Conservation (phyloP, 352 stramenopile genomes). For the Elongisporangium undulatum region DNA sequence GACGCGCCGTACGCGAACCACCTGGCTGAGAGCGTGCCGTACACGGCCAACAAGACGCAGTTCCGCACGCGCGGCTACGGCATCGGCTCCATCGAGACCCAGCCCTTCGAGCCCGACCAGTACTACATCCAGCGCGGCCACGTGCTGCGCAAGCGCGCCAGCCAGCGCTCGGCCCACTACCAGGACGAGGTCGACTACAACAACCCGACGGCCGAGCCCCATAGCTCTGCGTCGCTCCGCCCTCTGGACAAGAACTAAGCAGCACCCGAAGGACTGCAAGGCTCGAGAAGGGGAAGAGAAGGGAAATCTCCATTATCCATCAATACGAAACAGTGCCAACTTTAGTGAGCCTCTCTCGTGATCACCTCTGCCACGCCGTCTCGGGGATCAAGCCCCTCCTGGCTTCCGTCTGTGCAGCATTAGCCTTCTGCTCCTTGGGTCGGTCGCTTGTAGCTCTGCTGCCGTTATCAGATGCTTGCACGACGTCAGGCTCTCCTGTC, state of each 20-base stretch:
- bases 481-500: no score
- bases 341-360: slow-evolving; percentile 6
- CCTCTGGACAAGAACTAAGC: slow-evolving; percentile 60
- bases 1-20: slow-evolving; percentile 73
- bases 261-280: slow-evolving; percentile 1
- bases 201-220: slow-evolving; percentile 43
- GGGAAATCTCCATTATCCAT: neutral
- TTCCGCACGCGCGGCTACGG: slow-evolving; percentile 80
- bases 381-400: slow-evolving; percentile 13
- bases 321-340: neutral
- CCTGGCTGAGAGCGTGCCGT: slow-evolving; percentile 55
- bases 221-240: slow-evolving; percentile 47
- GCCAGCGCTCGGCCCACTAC: slow-evolving; percentile 49
- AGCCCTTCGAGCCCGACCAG: slow-evolving; percentile 62
- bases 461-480: no score
- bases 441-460: neutral
- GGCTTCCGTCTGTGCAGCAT: neutral
- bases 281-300: neutral
- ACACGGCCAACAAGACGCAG: slow-evolving; percentile 73
- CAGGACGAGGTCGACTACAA: slow-evolving; percentile 86
- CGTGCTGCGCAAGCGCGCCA: slow-evolving; percentile 46
- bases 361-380: slow-evolving; percentile 33
- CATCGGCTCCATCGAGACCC: slow-evolving; percentile 60
- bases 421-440: neutral
- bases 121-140: slow-evolving; percentile 82